phyloP scores from a whole-genome alignment of 2,329 filamentous ascomycete genomes.

The Fusarium musae region DNA sequence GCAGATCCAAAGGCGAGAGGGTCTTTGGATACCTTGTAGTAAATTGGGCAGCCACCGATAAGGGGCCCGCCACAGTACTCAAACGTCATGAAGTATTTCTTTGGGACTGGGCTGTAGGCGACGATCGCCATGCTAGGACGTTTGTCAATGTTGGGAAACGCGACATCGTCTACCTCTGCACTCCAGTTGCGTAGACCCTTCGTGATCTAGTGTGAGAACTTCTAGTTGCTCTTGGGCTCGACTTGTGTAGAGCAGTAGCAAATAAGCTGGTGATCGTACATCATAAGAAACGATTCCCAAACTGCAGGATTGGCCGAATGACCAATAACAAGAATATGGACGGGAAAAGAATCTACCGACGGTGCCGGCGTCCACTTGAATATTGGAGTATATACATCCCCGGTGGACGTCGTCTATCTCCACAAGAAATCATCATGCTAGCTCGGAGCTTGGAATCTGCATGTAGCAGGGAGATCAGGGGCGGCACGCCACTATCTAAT shows the following conservation, averaged over 20 bases:
- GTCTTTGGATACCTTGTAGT: neutral
- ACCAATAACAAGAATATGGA: too few species aligned
- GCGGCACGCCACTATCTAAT: accelerated
- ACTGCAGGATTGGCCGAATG: neutral
- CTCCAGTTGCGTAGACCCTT: neutral
- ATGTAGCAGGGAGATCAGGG: accelerated
- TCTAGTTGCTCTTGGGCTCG: neutral
- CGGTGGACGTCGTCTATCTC: too few species aligned
- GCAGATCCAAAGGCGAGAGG: neutral
- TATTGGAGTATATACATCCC: too few species aligned
- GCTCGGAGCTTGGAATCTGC: too few species aligned
- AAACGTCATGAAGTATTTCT: neutral
- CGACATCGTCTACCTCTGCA: neutral
- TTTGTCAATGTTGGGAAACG: neutral
- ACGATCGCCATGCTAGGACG: neutral
- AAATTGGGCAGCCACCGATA: neutral
- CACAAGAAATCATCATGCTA: too few species aligned
- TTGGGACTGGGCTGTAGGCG: neutral
- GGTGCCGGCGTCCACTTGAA: too few species aligned
- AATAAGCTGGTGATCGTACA: neutral
- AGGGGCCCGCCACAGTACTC: neutral
- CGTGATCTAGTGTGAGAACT: neutral
- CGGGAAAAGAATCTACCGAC: too few species aligned
- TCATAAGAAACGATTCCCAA: neutral
- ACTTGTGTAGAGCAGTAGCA: neutral